Base-by-base conservation (phyloP, 805 yeast species). In the Saturnispora silvae region DNA sequence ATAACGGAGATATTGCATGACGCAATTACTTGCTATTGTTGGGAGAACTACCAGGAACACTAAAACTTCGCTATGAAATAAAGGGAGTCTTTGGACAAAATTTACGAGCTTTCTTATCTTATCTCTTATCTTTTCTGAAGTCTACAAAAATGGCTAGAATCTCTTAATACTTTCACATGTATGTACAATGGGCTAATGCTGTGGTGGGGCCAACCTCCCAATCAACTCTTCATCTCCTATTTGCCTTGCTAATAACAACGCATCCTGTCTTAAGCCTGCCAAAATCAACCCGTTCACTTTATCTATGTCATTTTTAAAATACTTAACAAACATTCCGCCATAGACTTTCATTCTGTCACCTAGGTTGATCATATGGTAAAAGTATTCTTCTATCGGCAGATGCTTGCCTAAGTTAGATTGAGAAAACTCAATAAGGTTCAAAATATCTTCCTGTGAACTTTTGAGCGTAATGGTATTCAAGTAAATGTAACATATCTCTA, bases 361-460 rank as follows among this genome's bases (percentile, higher is more conserved):
- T 4, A 68, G 62, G 38, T 63, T 64, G 28, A 70, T 48, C 27
- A 78, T 67, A 27, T 72, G 69, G 13, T 67, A 61, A 38, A 65
- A 81, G 45, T 85, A 76, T 1, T 80, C 76, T 42, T 65, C 67
- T 41, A 77, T 78, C 0, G 89, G 86, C 29, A 85, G 81, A n/a
- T 33, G 28, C 4, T 30, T 25, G 0, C 92, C 73, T 43, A 72
- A 77, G 31, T 61, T 64, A 1, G 57, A 51, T 3, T 59, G 63
- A 0, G 77, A 70, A 48, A 75, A 68, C 22, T 70, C 68, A 45
- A 65, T 67, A 22, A 83, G 52, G 27, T 70, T 73, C 15, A 71
- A 75, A 28, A 52, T 36, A 60, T 74, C 78, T 30, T 72, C 70
- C 59, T 74, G 79, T 27, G 71, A 70, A 5, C 70, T 64, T 2